Evolutionary conservation across 352 stramenopile species (phyloP).

Genomic region (Albugo laibachii): DNA sequence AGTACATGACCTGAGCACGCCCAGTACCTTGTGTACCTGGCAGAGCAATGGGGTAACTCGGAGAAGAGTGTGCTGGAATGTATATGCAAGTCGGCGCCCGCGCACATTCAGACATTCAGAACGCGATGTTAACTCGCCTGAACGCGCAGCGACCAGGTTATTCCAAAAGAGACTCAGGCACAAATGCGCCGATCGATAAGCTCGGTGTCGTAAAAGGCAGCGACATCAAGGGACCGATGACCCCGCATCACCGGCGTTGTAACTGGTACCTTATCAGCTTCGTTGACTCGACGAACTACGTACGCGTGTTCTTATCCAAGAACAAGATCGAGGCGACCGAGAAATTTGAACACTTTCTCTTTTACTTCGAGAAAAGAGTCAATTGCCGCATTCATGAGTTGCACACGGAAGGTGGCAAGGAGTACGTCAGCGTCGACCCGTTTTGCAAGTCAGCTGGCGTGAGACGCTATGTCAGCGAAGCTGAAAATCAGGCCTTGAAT

Average conservation of each 20-base stretch:
- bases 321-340: background rate
- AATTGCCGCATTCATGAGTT: background rate
- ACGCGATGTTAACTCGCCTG: too few relatives aligned
- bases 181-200: background rate
- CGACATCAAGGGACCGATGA: background rate
- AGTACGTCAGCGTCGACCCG: background rate
- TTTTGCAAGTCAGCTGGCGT: background rate
- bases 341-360: background rate
- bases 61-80: too few relatives aligned
- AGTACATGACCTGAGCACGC: too few relatives aligned
- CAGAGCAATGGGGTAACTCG: too few relatives aligned
- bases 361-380: background rate
- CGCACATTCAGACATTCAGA: too few relatives aligned
- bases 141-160: too few relatives aligned
- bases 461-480: background rate
- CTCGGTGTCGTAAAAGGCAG: background rate
- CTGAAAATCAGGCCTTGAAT: background rate
- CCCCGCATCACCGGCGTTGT: background rate
- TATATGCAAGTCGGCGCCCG: too few relatives aligned
- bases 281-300: background rate
- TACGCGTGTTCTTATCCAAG: background rate
- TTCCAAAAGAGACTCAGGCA: background rate
- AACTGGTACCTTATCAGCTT: background rate
- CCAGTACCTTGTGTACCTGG: too few relatives aligned
- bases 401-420: background rate